Base-by-base conservation (phyloP, 2,329 filamentous ascomycete species). In the Tolypocladium tropicale region DNA sequence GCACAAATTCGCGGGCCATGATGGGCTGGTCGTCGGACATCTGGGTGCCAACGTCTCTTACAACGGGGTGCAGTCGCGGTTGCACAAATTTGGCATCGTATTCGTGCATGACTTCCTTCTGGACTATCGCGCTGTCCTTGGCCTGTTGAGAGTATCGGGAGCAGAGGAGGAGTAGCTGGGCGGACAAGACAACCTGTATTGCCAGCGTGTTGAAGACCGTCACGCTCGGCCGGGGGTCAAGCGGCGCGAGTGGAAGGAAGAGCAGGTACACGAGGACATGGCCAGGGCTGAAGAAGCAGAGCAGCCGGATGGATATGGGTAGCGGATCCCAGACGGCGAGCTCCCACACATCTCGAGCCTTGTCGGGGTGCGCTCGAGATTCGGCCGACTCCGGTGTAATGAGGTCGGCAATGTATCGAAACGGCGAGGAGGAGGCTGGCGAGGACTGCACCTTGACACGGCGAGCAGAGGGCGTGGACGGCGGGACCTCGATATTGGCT, bases 31-130 rank as follows among this genome's bases (percentile, higher is more conserved):
- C 75, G 50, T 73, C 71, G 41, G 82, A 83, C 57, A 87, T 86
- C 69, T 97, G 93, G 1, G 88, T 94, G 6, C 84, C 88, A 1
- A 93, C 90, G 83, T 84, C 80, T 55, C 81, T 74, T 61, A 95
- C 89, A 6, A 88, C 77, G 9, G 88, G 89, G 63, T 95, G 89
- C n/a, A 95, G 82, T 12, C 86, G 81, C 2, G 94, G 94, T 65
- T 95, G 90, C 1, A 99, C 94, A 66, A 88, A 96, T 74, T 99
- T 99, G 63, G 84, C 89, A 68, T 97, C 90, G 68, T 99, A 99
- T 72, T 99, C 94, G 68, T 91, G 86, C 72, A 97, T 79, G 6
- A 97, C 93, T 71, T 97, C 89, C 63, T 88, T 90, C 63, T 95
- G 90, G 57, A 99, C 88, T 51, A 96, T 80, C 2, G 85, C 79